phyloP scores from a whole-genome alignment of 306 rosid species.

The Spatholobus suberectus region DNA sequence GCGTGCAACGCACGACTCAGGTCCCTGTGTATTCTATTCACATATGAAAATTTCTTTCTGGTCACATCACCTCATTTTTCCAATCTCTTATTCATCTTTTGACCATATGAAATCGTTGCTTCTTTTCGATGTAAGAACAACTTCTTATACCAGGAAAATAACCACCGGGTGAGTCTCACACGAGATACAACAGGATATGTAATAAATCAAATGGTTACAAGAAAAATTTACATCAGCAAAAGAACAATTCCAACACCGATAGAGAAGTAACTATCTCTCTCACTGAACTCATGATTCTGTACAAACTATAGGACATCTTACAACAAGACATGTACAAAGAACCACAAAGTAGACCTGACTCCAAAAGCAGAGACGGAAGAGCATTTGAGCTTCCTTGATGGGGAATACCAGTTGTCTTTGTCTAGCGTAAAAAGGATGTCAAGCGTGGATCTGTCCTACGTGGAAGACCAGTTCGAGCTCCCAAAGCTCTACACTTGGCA shows the following conservation, averaged over 20 bases:
- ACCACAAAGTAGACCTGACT: slow-evolving; percentile 15
- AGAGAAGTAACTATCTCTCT: background rate
- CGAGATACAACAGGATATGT: background rate
- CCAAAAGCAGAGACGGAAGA: background rate
- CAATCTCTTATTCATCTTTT: background rate
- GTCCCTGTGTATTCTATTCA: background rate
- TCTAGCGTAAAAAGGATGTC: slow-evolving; percentile 56
- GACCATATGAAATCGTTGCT: background rate
- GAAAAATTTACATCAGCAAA: background rate
- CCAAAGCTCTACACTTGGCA: slow-evolving; percentile 80
- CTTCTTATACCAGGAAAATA: background rate
- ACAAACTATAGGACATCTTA: slow-evolving; percentile 24
- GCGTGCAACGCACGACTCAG: background rate
- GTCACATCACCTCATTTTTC: background rate
- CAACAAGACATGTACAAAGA: slow-evolving; percentile 27
- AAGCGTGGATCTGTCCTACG: slow-evolving; percentile 62
- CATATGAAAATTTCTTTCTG: background rate
- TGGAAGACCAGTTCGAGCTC: slow-evolving; percentile 59
- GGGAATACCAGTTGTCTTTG: background rate
- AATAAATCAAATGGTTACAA: background rate
- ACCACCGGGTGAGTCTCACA: background rate
- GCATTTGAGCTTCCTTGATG: background rate
- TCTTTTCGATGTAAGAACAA: background rate
- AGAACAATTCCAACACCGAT: background rate
- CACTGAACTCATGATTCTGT: slow-evolving; percentile 3